These are phyloP conservation scores for Crucibulum cyathiforme DNA, from an alignment of 1,284 basidiomycete species.

Conservation along the genomic window DNA sequence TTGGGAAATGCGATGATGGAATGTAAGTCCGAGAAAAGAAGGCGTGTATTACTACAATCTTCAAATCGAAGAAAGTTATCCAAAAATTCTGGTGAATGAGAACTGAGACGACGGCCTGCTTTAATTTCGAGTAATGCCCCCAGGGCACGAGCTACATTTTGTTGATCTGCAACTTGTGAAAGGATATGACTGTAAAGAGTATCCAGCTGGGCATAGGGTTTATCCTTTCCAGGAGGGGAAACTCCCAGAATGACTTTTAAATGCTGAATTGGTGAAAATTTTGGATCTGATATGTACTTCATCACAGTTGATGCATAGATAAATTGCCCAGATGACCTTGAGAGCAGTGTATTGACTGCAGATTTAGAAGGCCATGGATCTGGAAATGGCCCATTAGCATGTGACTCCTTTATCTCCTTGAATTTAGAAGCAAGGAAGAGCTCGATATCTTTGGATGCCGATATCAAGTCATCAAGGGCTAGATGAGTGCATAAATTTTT, in stretches of 20 bases:
- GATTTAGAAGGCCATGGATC: not conserved
- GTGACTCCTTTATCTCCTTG: not conserved
- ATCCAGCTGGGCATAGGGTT: not conserved
- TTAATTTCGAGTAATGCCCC: not conserved
- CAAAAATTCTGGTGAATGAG: not conserved
- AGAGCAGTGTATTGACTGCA: not conserved
- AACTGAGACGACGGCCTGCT: not conserved
- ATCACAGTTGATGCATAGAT: slow-evolving; percentile 1
- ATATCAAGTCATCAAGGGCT: not conserved
- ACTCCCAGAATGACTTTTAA: not conserved
- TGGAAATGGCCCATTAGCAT: not conserved
- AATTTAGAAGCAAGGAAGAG: not conserved
- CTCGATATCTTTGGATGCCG: not conserved
- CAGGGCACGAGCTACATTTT: not conserved
- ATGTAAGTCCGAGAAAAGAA: not conserved
- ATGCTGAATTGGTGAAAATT: not conserved
- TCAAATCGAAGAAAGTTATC: not conserved
- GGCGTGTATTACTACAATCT: not conserved
- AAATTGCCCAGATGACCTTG: not conserved
- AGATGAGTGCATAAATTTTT: not conserved
- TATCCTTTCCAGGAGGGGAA: not conserved
- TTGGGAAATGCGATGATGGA: not conserved
- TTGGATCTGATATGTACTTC: not conserved
- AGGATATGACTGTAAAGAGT: not conserved
- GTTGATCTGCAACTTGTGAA: not conserved